Evolutionary conservation across 1,284 basidiomycete genomes (phyloP), one percentile per base, ranked within the genome.

Genomic region (Lignosus rhinocerotis): DNA sequence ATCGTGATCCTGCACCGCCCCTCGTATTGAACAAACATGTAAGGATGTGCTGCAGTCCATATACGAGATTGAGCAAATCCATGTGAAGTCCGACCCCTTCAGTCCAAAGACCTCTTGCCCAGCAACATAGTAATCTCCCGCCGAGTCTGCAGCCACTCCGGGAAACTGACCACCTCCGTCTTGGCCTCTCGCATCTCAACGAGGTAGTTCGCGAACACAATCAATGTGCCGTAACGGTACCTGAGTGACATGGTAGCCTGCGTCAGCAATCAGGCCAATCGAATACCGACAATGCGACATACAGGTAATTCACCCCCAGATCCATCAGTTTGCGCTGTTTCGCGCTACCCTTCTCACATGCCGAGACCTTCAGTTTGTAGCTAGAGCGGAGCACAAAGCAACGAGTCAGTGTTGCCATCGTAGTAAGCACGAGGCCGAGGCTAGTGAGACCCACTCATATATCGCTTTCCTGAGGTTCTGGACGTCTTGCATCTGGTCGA

Each of bases 201-300:
- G 64, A 99, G 78, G 73, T 97, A 99, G 73, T 97, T 96, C 31
- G 97, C 92, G 63, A 99, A 94, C 7, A 94, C 94, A 66, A 99
- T 97, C 47, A 98, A 78, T 7, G 93, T 90, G 1, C 93, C 95
- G 70, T 98, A 97, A 59, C 90, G 93, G 74, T 85, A 86, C 62
- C 87, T 90, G 60, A 17, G 33, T 50, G 54, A 16, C 36, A 50
- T 41, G 66, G 50, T 39, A 58, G 39, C 58, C 42, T 53, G 56
- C 34, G 39, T 59, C 57, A 61, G 56, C 44, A 62, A 56, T 62
- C 52, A 66, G n/a, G 31, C 45, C 31, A n/a, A 46, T 8, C 34
- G 51, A 33, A 30, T 48, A 44, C n/a, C 30, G 19, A 6, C 17
- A 46, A 30, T 47, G 72, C 86, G 64, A 21, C 63, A 25, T 69